Percentiles rank a stretch among this genome's conserved stretches.
phyloP scores from a whole-genome alignment of 108 stramenopile species.

The Phaeodactylum tricornutum region DNA sequence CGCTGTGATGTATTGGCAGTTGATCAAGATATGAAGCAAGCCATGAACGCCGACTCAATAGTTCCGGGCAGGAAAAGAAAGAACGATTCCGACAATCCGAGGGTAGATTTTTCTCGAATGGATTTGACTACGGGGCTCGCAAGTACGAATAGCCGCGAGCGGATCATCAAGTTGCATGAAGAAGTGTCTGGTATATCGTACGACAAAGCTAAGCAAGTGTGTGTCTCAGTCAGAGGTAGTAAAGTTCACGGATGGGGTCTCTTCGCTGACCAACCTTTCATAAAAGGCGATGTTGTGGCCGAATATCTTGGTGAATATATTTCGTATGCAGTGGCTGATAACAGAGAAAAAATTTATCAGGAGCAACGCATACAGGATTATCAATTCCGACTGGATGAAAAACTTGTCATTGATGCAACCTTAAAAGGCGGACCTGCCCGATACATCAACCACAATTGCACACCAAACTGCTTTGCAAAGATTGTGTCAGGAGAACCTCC shows the following conservation, averaged over 20 bases:
- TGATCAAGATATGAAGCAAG: slow-evolving; percentile 42
- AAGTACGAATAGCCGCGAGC: slow-evolving; percentile 30
- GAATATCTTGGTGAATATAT: slow-evolving; percentile 96
- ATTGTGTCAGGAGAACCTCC: slow-evolving; percentile 55
- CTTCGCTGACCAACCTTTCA: slow-evolving; percentile 55
- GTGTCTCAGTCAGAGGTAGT: slow-evolving; percentile 60
- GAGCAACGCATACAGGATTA: slow-evolving; percentile 83
- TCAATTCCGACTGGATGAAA: slow-evolving; percentile 85
- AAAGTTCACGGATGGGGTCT: slow-evolving; percentile 79
- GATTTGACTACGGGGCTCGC: slow-evolving; percentile 55
- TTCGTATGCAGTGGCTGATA: slow-evolving; percentile 68
- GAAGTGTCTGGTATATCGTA: slow-evolving; percentile 10
- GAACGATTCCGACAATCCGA: neutral
- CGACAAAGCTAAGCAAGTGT: slow-evolving; percentile 28
- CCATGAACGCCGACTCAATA: slow-evolving; percentile 32
- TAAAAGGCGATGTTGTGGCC: slow-evolving; percentile 79
- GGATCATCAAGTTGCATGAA: slow-evolving; percentile 9
- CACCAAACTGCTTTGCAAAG: slow-evolving; percentile 87
- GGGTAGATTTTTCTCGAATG: slow-evolving; percentile 48
- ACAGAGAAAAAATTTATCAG: slow-evolving; percentile 81
- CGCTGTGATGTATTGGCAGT: slow-evolving; percentile 52
- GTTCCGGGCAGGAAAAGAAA: slow-evolving; percentile 3
- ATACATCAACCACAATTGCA: slow-evolving; percentile 96
- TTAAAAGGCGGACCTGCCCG: slow-evolving; percentile 80
- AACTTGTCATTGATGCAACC: slow-evolving; percentile 91